Conservation (phyloP, 352 stramenopile species). For the Phytophthora lateralis region DNA sequence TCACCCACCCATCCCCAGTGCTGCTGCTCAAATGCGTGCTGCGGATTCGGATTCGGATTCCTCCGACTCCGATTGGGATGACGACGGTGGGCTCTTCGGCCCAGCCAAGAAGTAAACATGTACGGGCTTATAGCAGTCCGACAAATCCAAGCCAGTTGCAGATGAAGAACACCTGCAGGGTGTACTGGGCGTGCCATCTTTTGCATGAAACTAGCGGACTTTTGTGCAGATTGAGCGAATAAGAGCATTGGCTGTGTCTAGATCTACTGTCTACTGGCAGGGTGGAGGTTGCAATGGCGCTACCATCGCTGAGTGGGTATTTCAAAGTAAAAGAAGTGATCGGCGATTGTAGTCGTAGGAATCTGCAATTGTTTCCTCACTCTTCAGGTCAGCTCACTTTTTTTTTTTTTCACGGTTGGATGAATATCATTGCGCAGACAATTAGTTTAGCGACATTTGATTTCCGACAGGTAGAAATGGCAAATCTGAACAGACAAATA, state of each 20-base stretch:
- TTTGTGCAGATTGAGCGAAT: not conserved
- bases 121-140: not conserved
- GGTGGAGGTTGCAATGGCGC: not conserved
- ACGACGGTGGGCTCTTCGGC: conserved; percentile 71
- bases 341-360: too few relatives aligned
- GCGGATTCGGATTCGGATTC: conserved; percentile 51
- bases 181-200: not conserved
- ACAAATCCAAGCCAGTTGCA: too few relatives aligned
- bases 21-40: conserved; percentile 51
- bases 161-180: too few relatives aligned
- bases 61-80: conserved; percentile 63
- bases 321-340: too few relatives aligned
- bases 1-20: conserved; percentile 55
- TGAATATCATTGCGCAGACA: too few relatives aligned
- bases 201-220: not conserved
- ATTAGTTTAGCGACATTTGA: too few relatives aligned
- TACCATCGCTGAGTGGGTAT: not conserved
- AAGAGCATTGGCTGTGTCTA: conserved; percentile 8
- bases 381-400: too few relatives aligned
- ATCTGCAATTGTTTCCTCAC: too few relatives aligned
- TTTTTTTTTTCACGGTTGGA: too few relatives aligned
- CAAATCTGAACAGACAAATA: too few relatives aligned
- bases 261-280: not conserved
- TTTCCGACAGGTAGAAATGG: too few relatives aligned
- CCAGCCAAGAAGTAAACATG: conserved; percentile 38